Conservation (phyloP, 1,139 yeast genomes). For the Hyphopichia pseudoburtonii region DNA sequence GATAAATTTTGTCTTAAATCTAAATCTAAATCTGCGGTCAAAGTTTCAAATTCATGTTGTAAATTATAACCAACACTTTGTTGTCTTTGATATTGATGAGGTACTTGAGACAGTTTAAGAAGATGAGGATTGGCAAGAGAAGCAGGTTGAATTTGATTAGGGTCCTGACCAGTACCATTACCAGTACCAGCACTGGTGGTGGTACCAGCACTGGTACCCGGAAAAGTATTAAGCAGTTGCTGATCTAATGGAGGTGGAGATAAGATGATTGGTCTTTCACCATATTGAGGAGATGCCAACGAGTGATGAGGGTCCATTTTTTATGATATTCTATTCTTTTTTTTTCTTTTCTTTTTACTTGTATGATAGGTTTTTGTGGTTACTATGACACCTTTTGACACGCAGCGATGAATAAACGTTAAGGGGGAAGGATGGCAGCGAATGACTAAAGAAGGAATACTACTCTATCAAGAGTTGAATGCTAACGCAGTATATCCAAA, state of each 20-base stretch:
- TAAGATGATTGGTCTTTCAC: constrained; percentile 38
- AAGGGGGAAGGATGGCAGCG: no score
- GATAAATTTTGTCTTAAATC: constrained; percentile 32
- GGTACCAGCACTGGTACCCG: background rate
- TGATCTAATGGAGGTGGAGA: constrained; percentile 42
- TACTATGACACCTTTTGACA: no score
- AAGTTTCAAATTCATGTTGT: constrained; percentile 48
- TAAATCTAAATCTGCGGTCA: constrained; percentile 48
- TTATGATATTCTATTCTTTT: background rate
- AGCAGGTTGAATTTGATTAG: background rate
- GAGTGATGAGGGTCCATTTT: constrained; percentile 2
- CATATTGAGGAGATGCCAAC: constrained; percentile 5
- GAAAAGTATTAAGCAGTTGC: constrained; percentile 7
- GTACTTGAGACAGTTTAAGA: constrained; percentile 5
- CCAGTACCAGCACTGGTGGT: background rate
- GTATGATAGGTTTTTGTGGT: background rate
- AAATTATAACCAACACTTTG: constrained; percentile 46
- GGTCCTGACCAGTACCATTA: background rate
- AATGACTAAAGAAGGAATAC: no score
- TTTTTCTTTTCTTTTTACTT: background rate
- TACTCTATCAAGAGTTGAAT: no score
- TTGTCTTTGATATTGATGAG: constrained; percentile 23
- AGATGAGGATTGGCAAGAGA: background rate
- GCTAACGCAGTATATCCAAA: no score
- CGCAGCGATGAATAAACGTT: no score